These are phyloP conservation scores for Quercus engelmannii DNA, from an alignment of 306 rosid species.

Conservation along the genomic window DNA sequence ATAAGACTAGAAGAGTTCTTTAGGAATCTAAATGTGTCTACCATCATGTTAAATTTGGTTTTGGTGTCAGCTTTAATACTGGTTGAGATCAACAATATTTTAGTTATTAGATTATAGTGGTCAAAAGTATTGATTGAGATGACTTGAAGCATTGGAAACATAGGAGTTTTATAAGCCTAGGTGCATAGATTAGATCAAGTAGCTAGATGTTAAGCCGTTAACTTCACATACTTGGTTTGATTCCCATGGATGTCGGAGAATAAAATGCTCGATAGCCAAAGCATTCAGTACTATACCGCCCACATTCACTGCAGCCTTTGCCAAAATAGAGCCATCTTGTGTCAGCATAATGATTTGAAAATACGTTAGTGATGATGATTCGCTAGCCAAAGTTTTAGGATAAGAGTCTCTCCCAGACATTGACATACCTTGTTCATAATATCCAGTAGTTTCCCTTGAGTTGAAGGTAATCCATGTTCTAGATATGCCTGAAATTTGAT, in stretches of 20 bases:
- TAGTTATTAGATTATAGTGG: too few species aligned
- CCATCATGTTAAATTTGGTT: background rate
- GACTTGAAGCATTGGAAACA: background rate
- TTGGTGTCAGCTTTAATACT: background rate
- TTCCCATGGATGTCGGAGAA: constrained; percentile 75
- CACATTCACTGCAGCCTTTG: constrained; percentile 77
- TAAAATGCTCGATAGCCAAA: constrained; percentile 89
- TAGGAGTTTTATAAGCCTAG: background rate
- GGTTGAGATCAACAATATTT: too few species aligned
- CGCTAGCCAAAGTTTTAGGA: background rate
- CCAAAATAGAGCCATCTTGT: constrained; percentile 4
- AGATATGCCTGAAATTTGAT: constrained; percentile 69
- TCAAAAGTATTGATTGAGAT: background rate
- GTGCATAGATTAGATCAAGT: background rate
- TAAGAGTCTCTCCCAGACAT: background rate
- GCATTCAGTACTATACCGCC: constrained; percentile 89
- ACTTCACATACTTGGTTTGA: constrained; percentile 52
- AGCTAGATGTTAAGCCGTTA: background rate
- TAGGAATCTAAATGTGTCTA: background rate
- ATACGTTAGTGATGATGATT: background rate
- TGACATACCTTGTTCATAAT: constrained; percentile 77
- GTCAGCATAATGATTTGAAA: constrained; percentile 3
- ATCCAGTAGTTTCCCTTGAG: constrained; percentile 60
- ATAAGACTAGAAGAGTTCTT: too few species aligned
- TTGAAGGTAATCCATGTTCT: constrained; percentile 76